Base-by-base conservation (phyloP, 148 eudicot species). In the Silene latifolia region DNA sequence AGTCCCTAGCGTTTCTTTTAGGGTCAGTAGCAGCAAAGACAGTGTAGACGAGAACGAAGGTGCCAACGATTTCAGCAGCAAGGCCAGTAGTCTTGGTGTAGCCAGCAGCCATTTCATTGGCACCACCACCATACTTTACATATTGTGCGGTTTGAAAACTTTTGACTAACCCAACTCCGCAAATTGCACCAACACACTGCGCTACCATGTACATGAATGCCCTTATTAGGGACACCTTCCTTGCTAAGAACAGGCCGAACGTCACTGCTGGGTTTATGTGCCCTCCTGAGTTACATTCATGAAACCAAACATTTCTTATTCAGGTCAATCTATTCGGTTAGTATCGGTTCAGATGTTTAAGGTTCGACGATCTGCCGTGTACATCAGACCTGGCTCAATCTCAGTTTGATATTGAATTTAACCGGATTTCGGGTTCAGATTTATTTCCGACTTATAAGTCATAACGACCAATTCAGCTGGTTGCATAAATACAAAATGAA, bases 241-340 rank as follows among this genome's bases (percentile, higher is more conserved):
- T 79, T 5, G 88, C 96, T 74, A 90, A 71, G 17, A 88, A 87
- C 53, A 90, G 63, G 68, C 96, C 96, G 23, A 88, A 85, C 7
- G 96, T 90, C 79, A 90, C 96, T 5, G 96, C 96, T 9, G 95
- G 95, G 78, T 88, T 90, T 15, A 90, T 90, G 84, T 90, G 95
- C 5, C 95, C 95, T 67, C 95, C 95, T 86, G 72, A 3, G 35
- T 32, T 1, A 32, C 35, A 32, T 32, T 32, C 35, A 27, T n/a
- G n/a, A n/a, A n/a, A n/a, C n/a, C n/a, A n/a, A n/a, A n/a, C n/a
- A n/a, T n/a, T n/a, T n/a, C n/a, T n/a, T n/a, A n/a, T n/a, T n/a
- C n/a, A n/a, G n/a, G n/a, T n/a, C n/a, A n/a, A 27, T 27, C 29
- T 27, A 27, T 27, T 27, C 29, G 3, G 3, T 27, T 27, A 27